Evolutionary conservation across 192 early-diverging fungal genomes (phyloP).

Genomic region (Backusella morwellensis): DNA sequence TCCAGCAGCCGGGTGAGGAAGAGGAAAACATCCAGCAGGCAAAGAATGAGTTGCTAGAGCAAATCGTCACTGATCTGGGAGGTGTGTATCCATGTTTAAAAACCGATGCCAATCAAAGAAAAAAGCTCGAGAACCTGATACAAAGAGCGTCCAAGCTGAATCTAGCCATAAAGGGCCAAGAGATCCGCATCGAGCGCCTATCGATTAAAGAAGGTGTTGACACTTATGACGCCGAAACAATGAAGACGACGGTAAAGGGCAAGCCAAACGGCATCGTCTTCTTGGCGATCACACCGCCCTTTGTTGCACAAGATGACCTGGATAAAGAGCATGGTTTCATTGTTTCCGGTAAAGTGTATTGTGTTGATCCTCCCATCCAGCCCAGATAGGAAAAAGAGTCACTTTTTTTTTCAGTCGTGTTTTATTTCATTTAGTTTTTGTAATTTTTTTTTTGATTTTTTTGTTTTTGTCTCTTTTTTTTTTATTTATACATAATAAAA

Average conservation of each 20-base stretch:
- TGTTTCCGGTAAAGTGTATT: conserved; percentile 29
- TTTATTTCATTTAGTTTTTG: conserved; percentile 22
- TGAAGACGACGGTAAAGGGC: conserved; percentile 25
- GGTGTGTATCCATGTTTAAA: conserved; percentile 5
- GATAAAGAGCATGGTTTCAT: conserved; percentile 35
- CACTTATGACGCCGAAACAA: conserved; percentile 13
- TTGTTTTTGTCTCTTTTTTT: not conserved
- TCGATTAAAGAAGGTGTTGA: conserved; percentile 17
- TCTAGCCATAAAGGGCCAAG: conserved; percentile 62
- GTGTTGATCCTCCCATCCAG: conserved; percentile 7
- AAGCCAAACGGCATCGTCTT: conserved; percentile 19
- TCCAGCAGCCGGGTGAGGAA: conserved; percentile 17
- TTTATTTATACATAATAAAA: too few species aligned
- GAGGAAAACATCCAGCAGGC: not conserved
- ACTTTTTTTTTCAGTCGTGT: conserved; percentile 19
- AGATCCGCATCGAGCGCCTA: conserved; percentile 55
- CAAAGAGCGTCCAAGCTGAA: conserved; percentile 62
- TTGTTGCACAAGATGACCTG: conserved; percentile 24
- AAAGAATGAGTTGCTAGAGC: not conserved
- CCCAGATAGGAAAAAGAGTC: conserved; percentile 11
- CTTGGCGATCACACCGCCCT: conserved; percentile 24
- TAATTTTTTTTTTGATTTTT: conserved; percentile 10
- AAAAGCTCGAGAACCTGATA: conserved; percentile 48
- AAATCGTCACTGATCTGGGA: not conserved
- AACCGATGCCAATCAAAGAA: not conserved